A percentile compares a stretch with the other conserved stretches of the same genome.
Evolutionary conservation across 2,329 filamentous ascomycete species (phyloP).

Genomic region (Neonectria hederae): DNA sequence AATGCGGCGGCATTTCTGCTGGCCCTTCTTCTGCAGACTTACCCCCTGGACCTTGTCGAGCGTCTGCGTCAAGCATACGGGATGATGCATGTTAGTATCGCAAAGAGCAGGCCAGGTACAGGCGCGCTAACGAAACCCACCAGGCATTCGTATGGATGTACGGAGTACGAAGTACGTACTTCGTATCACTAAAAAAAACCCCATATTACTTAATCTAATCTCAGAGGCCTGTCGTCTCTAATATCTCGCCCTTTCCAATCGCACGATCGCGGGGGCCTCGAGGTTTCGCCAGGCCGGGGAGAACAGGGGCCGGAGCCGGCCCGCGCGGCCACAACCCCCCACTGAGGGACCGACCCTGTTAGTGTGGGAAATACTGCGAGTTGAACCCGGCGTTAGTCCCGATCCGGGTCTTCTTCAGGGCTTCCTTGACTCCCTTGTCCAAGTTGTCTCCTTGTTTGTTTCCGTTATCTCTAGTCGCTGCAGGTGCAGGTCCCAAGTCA

Average conservation of each 20-base stretch:
- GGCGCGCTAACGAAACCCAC: not conserved
- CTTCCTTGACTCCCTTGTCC: not conserved
- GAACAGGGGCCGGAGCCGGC: constrained; percentile 7
- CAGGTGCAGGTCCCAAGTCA: not conserved
- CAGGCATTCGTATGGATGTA: no score
- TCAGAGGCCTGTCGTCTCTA: not conserved
- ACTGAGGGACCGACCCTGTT: not conserved
- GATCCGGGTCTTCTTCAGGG: constrained; percentile 4
- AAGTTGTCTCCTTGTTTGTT: no score
- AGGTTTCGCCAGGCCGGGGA: constrained; percentile 32
- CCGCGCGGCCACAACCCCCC: not conserved
- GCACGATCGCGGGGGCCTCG: constrained; percentile 15
- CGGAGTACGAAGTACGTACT: no score
- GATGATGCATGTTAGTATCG: not conserved
- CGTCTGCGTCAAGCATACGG: not conserved
- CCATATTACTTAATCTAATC: not conserved
- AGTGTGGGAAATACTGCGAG: not conserved
- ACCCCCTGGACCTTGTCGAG: not conserved
- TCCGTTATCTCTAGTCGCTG: not conserved
- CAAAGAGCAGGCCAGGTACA: not conserved
- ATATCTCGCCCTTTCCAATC: constrained; percentile 3
- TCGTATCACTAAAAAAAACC: not conserved
- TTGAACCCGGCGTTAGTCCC: constrained; percentile 1
- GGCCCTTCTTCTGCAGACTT: not conserved
- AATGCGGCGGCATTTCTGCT: not conserved